Evolutionary conservation across 139 green algal genomes (phyloP), one percentile per base, ranked within the genome.

Genomic region (Mesostigma viride): DNA sequence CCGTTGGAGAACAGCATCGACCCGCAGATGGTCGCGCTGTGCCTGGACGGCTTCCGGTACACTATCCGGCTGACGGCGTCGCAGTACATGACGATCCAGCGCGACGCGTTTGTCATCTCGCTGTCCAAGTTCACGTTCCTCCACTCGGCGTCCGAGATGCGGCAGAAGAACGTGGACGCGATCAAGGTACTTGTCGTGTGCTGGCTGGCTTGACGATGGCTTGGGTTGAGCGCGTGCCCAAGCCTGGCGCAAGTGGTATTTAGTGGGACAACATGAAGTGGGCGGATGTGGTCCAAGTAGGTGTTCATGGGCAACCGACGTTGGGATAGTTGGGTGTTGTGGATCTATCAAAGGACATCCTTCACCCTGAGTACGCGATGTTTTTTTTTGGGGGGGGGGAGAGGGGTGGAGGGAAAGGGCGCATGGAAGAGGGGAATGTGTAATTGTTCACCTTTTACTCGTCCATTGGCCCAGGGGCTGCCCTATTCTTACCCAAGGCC

Each of bases 81-180:
- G 33, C 33, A 24, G 36, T 1, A 64, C 65, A 5, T 71, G 64
- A 3, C 26, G 33, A 73, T 61, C 32, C 53, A 74, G 72, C 81
- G 88, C n/a, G 87, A 92, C 77, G 85, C 90, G 6, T 97, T 89
- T 70, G 64, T 93, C 6, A 83, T 76, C 59, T 79, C 78, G 31
- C 85, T 89, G 59, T 64, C 79, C 69, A 85, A 84, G 74, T 88
- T 91, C 72, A 92, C 86, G 24, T 74, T 71, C 64, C 79, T 94
- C 61, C 83, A 88, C 72, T 71, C 79, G 1, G 86, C 87, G 1
- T 64, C 67, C 2, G 69, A 77, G 36, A 92, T 94, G 84, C 71
- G 76, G 44, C 61, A 82, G 46, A 97, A 98, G 82, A 89, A 95
- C 69, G 90, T 82, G 3, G 62, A 76, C 26, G 76, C 76, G 2